Evolutionary conservation across 2,329 filamentous ascomycete genomes (phyloP), one percentile per base, ranked within the genome.

Genomic region (Epichloe sylvatica): DNA sequence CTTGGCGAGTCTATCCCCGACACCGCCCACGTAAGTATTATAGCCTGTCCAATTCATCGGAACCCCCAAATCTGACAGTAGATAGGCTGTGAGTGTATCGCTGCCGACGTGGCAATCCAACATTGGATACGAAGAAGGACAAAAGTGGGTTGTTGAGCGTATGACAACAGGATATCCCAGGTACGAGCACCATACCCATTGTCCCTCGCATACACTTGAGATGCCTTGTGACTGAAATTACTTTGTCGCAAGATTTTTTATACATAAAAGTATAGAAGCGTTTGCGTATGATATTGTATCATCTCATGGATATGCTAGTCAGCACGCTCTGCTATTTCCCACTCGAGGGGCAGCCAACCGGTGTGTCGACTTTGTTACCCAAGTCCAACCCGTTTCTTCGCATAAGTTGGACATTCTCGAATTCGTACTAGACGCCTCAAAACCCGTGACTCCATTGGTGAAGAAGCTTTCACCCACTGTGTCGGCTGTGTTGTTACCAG

Each of bases 121-220:
- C 60, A 74, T 98, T 38, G 91, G 81, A 39, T 98, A 98, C 62
- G 92, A 98, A 66, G 89, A 98, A 66, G 91, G 89, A 46, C 77
- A 94, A 63, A 72, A 82, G 50, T 92, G 87, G 83, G 86, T 98
- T n/a, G 55, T 92, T 17, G 77, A 76, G 54, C 84, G 82, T 62
- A 84, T 98, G 89, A 76, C 79, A 55, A 94, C 86, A 42, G 92
- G 92, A 36, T 98, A 98, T 66, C 92, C 92, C 53, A 79, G 85
- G 83, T 86, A 66, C n/a, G 48, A 21, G 13, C 30, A 35, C 4
- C n/a, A 2, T n/a, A n/a, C 7, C 15, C 3, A 38, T 15, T 19
- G n/a, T 21, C 45, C 17, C 13, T 15, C 23, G 45, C 11, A n/a
- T 23, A 1, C 17, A 23, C 15, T 9, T 30, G 15, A 25, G 15